Evolutionary conservation across 495 filamentous ascomycete species (phyloP), one percentile per base, ranked within the genome.

Genomic region (Neurospora sp.): DNA sequence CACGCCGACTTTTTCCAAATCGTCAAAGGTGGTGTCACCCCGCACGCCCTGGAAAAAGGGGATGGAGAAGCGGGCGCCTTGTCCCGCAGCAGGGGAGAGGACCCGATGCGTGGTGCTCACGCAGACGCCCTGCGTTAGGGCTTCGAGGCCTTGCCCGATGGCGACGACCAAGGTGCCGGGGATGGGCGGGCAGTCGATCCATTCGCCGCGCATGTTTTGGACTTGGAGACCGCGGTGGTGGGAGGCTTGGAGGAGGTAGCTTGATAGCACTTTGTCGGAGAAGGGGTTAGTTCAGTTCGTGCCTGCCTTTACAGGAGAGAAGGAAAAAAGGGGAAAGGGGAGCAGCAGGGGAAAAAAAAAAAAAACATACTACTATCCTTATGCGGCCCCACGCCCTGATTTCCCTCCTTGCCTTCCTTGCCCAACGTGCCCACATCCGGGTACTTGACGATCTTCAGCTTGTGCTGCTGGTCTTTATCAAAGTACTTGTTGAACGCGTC

Each of bases 1-100:
- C 73, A 96, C 83, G 18, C 86, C 85, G 6, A 86, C 78, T 0
- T 53, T 76, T 71, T 86, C 85, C 65, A 92, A 87, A 39, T 88
- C 86, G 73, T 96, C 93, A 76, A 94, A 95, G 31, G 86, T 88
- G 1, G 94, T 87, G 79, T 96, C 93, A 69, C 92, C 88, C 73
- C 90, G 89, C 73, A 99, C 93, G 4, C 92, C 95, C 79, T 97
- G 94, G 79, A 99, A 99, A 79, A 98, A 95, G 0, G 95, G 95
- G 71, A 97, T 92, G 16, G 88, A 91, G 78, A 90, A 96, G 35
- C 95, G 84, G 39, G 96, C 86, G 0, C 95, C 95, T 53, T 78
- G 72, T 18, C 92, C 92, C 4, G 86, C 83, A 1, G 78, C 71
- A 0, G 92, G 92, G 4, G 84, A 87, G 2, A 92, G 81, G 45